Conservation (phyloP, 2,329 filamentous ascomycete genomes). For the Fusarium multiceps region DNA sequence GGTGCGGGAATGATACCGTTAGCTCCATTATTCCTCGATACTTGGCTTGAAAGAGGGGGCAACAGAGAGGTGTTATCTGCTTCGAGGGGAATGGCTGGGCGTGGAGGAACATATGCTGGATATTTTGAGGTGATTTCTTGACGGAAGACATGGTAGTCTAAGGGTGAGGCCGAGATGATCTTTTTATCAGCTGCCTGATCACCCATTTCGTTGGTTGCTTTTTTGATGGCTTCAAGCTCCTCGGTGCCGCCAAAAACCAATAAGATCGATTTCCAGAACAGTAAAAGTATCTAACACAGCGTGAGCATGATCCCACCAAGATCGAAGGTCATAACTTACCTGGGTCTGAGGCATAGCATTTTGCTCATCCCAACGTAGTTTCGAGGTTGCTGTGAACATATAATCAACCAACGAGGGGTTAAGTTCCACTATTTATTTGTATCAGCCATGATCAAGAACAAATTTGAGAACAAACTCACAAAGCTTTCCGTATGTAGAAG, state of each 20-base stretch:
- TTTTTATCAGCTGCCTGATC: conserved; percentile 73
- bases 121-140: conserved; percentile 99
- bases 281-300: conserved; percentile 71
- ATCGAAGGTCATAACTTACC: conserved; percentile 54
- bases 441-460: conserved; percentile 18
- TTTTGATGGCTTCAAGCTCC: conserved; percentile 79
- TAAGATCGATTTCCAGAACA: conserved; percentile 93
- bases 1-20: conserved; percentile 71
- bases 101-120: conserved; percentile 92
- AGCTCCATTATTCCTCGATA: conserved; percentile 68
- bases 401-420: conserved; percentile 77
- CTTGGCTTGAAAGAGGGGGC: conserved; percentile 82
- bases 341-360: conserved; percentile 70
- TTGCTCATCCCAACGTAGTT: conserved; percentile 78
- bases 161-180: conserved; percentile 89
- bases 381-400: conserved; percentile 75
- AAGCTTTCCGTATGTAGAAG: conserved; percentile 60
- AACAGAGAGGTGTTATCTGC: conserved; percentile 91
- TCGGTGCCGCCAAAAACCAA: conserved; percentile 84
- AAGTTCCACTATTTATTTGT: conserved; percentile 60
- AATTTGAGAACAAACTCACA: conserved; percentile 54
- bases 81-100: conserved; percentile 84
- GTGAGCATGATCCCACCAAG: conserved; percentile 35
- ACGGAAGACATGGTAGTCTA: conserved; percentile 96
- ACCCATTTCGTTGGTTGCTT: conserved; percentile 71